phyloP scores from a whole-genome alignment of 768 basidiomycete genomes.

The Lepiota venenata region DNA sequence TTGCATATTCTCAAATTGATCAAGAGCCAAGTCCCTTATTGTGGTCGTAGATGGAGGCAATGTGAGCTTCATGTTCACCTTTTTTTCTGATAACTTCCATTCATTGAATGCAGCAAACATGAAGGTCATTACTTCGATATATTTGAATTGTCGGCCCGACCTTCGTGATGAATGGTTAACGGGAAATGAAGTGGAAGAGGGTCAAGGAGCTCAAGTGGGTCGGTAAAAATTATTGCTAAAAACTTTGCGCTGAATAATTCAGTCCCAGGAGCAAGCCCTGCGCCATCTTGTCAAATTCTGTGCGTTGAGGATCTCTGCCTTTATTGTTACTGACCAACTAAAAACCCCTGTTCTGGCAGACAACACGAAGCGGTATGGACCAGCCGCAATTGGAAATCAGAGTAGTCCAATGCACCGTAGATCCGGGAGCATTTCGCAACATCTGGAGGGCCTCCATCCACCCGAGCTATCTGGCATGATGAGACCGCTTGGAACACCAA shows the following conservation, averaged over 20 bases:
- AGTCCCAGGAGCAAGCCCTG: constrained; percentile 95
- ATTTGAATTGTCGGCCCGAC: constrained; percentile 95
- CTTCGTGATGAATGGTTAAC: constrained; percentile 97
- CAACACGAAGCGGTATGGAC: constrained; percentile 87
- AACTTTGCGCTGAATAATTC: constrained; percentile 3
- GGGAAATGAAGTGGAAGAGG: constrained; percentile 88
- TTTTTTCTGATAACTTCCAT: constrained; percentile 7
- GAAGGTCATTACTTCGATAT: constrained; percentile 99
- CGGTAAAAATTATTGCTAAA: not conserved
- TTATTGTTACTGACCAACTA: not conserved
- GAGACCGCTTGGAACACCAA: constrained; percentile 72
- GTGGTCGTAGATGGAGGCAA: constrained; percentile 97
- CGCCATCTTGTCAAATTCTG: constrained; percentile 95
- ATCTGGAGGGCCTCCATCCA: constrained; percentile 70
- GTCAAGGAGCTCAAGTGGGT: constrained; percentile 83
- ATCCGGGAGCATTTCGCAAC: constrained; percentile 80
- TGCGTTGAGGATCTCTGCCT: constrained; percentile 35
- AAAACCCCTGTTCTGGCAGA: constrained; percentile 42
- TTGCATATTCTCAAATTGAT: constrained; percentile 94
- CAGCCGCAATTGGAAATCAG: constrained; percentile 46
- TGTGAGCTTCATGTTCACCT: constrained; percentile 44
- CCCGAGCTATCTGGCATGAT: constrained; percentile 74
- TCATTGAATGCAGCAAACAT: constrained; percentile 73
- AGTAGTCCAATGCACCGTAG: constrained; percentile 64
- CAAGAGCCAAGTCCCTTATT: constrained; percentile 98